A percentile compares a stretch with the other conserved stretches of the same genome.
Evolutionary conservation across 768 basidiomycete species (phyloP).

Genomic region (Saitozyma sp.): DNA sequence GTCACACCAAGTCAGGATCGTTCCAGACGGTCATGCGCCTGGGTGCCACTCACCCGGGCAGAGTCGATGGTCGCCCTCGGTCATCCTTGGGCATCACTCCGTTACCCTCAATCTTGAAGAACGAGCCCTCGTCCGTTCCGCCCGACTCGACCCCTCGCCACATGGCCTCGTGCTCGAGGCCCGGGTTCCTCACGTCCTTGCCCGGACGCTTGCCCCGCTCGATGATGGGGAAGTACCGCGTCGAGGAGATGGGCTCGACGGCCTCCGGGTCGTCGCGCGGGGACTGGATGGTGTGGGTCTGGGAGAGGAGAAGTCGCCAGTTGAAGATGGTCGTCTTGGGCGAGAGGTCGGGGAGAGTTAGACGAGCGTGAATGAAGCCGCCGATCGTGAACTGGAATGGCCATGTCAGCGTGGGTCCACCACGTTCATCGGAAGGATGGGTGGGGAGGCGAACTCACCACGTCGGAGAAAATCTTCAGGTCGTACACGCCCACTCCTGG

Average conservation of each 20-base stretch:
- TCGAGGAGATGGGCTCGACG: constrained; percentile 19
- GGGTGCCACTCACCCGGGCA: constrained; percentile 29
- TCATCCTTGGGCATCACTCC: constrained; percentile 40
- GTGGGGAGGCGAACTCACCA: constrained; percentile 8
- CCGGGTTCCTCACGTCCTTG: constrained; percentile 10
- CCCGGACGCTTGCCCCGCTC: constrained; percentile 4
- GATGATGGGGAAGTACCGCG: constrained; percentile 18
- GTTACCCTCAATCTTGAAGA: constrained; percentile 19
- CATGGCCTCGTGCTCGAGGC: constrained; percentile 8
- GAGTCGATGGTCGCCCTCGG: constrained; percentile 38
- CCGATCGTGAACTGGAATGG: constrained; percentile 19
- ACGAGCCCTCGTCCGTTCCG: constrained; percentile 19
- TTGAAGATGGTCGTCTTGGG: constrained; percentile 34
- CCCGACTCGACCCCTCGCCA: constrained; percentile 22
- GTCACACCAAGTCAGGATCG: no score
- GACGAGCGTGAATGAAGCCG: constrained; percentile 18
- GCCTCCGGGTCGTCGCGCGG: constrained; percentile 25
- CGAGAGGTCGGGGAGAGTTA: constrained; percentile 23
- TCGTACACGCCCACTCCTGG: constrained; percentile 21
- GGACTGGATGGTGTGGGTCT: constrained; percentile 29
- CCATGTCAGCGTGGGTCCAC: no score
- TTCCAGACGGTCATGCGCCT: no score
- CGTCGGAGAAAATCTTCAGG: constrained; percentile 22
- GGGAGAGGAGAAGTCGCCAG: constrained; percentile 24
- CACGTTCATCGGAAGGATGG: background rate